Conservation (phyloP, 2,329 filamentous ascomycete species). For the Tolypocladium tundrense region DNA sequence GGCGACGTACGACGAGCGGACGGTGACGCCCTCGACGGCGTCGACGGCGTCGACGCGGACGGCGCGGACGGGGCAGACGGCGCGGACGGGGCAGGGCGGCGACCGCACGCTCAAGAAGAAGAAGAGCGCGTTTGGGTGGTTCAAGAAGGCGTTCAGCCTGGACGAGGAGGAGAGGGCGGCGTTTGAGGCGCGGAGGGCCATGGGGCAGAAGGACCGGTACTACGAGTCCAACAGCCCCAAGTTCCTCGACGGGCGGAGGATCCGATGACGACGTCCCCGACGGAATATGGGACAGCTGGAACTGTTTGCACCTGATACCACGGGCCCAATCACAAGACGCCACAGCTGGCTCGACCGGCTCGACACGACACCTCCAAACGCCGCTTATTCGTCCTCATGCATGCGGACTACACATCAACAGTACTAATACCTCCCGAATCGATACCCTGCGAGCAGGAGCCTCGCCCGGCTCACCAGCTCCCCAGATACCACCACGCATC, state of each 20-base stretch:
- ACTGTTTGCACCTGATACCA: background rate
- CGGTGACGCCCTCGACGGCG: slow-evolving; percentile 13
- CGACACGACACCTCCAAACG: background rate
- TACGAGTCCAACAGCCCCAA: slow-evolving; percentile 39
- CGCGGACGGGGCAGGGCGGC: slow-evolving; percentile 10
- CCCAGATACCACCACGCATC: background rate
- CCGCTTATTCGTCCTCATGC: background rate
- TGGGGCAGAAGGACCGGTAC: slow-evolving; percentile 35
- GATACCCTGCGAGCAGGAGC: background rate
- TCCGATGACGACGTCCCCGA: slow-evolving; percentile 16
- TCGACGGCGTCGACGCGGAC: slow-evolving; percentile 15
- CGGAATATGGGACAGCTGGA: background rate
- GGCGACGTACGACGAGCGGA: slow-evolving; percentile 29
- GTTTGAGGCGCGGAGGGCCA: slow-evolving; percentile 45
- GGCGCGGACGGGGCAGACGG: background rate
- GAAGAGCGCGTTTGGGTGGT: slow-evolving; percentile 56
- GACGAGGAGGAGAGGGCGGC: slow-evolving; percentile 52
- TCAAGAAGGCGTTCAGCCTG: slow-evolving; percentile 57
- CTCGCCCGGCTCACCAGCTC: background rate
- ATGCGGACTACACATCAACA: background rate
- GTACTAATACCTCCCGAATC: background rate
- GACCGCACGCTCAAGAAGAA: slow-evolving; percentile 50
- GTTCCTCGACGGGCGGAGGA: slow-evolving; percentile 46
- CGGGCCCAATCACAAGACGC: background rate
- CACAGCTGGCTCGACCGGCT: background rate